Evolutionary conservation across 1,284 basidiomycete species (phyloP).

Genomic region (Sphagnurus paluster): DNA sequence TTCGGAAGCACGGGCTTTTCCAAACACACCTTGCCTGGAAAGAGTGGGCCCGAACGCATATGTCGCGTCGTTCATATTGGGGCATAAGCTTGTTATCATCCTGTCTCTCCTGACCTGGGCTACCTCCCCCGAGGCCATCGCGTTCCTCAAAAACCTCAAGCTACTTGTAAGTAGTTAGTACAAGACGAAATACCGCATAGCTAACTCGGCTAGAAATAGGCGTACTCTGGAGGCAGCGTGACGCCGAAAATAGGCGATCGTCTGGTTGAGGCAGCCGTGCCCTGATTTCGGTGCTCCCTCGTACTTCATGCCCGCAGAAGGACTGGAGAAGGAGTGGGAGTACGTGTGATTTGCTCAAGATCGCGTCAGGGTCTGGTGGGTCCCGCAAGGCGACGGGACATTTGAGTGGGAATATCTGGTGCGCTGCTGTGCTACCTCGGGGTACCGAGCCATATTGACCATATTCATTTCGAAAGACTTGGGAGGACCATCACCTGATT

Average conservation of each 20-base stretch:
- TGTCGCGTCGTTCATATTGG: neutral
- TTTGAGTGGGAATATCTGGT: constrained; percentile 41
- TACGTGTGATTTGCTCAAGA: constrained; percentile 8
- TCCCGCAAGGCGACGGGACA: constrained; percentile 37
- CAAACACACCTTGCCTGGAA: constrained; percentile 19
- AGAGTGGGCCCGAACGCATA: no score
- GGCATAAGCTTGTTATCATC: constrained; percentile 4
- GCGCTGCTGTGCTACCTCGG: constrained; percentile 12
- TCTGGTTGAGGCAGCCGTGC: constrained; percentile 12
- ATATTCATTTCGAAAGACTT: constrained; percentile 7
- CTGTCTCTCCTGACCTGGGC: constrained; percentile 18
- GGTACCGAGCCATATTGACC: no score
- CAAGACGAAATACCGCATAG: no score
- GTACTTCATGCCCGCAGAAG: neutral
- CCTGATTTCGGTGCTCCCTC: constrained; percentile 15
- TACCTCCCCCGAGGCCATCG: constrained; percentile 7
- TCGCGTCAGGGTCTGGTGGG: constrained; percentile 29
- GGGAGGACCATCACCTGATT: constrained; percentile 21
- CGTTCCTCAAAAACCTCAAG: constrained; percentile 10
- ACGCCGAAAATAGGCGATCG: constrained; percentile 15
- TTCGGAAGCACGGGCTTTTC: constrained; percentile 29
- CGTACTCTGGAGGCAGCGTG: constrained; percentile 15
- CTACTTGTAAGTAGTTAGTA: constrained; percentile 14
- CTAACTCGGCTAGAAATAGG: no score
- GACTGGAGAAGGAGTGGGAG: constrained; percentile 16